Base-by-base conservation (phyloP, 345 rosid species). In the Tarenaya hassleriana region DNA sequence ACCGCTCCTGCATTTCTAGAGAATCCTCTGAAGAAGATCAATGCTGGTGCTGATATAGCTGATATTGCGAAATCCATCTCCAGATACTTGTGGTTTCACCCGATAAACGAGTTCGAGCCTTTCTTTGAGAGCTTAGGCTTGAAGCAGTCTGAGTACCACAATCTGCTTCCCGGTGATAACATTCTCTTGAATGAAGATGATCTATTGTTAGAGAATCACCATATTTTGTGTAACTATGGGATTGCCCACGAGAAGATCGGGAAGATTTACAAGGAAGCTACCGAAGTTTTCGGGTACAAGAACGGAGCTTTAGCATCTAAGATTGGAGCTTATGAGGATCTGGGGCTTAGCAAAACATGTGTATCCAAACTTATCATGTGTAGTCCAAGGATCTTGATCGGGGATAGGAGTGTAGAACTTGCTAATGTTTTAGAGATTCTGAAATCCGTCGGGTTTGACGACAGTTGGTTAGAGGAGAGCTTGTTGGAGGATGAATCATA, bases 151-250 rank as follows among this genome's bases (percentile, higher is more conserved):
- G n/a, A n/a, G n/a, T n/a, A n/a, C n/a, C n/a, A n/a, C n/a, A n/a
- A n/a, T n/a, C n/a, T n/a, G n/a, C n/a, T n/a, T n/a, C n/a, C n/a
- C n/a, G n/a, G n/a, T n/a, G n/a, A n/a, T n/a, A n/a, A n/a, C n/a
- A n/a, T n/a, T n/a, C n/a, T n/a, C n/a, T 68, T 86, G 78, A 66
- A 67, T 57, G 97, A 90, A 48, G 95, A 86, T 47, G 39, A 39
- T 21, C 35, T 71, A 41, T 64, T 86, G 75, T 58, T 86, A 35
- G 75, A 74, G 63, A 86, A 90, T 55, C 81, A 70, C 68, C 76
- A 66, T 66, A 81, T 73, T 43, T 69, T 90, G 57, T 86, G 80
- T 59, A 16, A 66, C 29, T 78, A 78, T 56, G 94, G 91, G 12
- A 52, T 90, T 43, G 75, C 75, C 1, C 75, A 77, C 27, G 68